phyloP scores from a whole-genome alignment of 495 filamentous ascomycete species.

The Collariella sp. region DNA sequence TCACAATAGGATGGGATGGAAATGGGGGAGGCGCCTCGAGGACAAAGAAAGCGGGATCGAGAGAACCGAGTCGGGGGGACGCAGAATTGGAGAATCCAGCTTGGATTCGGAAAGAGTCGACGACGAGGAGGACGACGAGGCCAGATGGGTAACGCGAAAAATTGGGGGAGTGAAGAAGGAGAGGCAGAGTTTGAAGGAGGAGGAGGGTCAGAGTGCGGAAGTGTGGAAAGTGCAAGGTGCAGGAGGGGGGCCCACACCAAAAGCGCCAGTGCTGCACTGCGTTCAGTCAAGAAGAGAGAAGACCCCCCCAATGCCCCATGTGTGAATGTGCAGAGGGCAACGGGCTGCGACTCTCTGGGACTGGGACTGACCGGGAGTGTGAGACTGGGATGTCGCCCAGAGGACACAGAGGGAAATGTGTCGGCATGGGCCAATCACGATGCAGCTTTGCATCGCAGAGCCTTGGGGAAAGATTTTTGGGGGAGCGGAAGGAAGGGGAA shows the following conservation, averaged over 20 bases:
- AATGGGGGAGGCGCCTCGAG: slow-evolving; percentile 25
- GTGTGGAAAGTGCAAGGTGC: slow-evolving; percentile 14
- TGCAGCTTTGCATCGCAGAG: slow-evolving; percentile 7
- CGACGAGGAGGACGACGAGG: slow-evolving; percentile 4
- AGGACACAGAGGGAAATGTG: slow-evolving; percentile 9
- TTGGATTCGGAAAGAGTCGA: slow-evolving; percentile 11
- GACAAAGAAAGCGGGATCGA: slow-evolving; percentile 26
- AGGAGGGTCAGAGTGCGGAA: slow-evolving; percentile 23
- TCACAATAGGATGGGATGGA: slow-evolving; percentile 20
- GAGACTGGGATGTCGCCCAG: slow-evolving; percentile 6
- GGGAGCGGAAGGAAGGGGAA: neutral
- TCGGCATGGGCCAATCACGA: slow-evolving; percentile 17
- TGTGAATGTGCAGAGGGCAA: slow-evolving; percentile 1
- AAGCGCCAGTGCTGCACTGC: slow-evolving; percentile 10
- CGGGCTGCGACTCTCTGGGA: slow-evolving; percentile 14
- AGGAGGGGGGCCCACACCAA: slow-evolving; percentile 24
- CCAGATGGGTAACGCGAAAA: slow-evolving; percentile 28
- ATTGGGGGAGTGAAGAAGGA: slow-evolving; percentile 16
- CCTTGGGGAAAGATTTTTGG: neutral
- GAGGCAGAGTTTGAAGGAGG: slow-evolving; percentile 31
- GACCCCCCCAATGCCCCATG: slow-evolving; percentile 3
- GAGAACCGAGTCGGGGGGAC: slow-evolving; percentile 9
- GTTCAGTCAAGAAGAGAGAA: slow-evolving; percentile 10
- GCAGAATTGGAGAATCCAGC: slow-evolving; percentile 16
- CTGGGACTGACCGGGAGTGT: neutral